Conservation (phyloP, 1,284 basidiomycete species). For the Athelia sp. region DNA sequence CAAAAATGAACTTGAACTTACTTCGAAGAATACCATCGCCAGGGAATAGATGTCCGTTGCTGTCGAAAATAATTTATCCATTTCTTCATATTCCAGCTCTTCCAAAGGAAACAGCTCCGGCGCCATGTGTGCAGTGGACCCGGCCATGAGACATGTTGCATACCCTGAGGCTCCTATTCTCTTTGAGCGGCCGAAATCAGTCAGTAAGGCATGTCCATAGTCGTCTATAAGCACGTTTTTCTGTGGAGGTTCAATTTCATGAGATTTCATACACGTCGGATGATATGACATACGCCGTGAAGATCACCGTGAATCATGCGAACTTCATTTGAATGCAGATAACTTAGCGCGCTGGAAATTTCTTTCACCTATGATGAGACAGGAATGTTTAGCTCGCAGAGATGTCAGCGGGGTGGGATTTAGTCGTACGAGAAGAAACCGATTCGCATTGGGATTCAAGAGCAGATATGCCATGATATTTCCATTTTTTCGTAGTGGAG, state of each 20-base stretch:
- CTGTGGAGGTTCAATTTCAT: neutral
- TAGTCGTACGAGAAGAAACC: neutral
- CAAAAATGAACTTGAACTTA: neutral
- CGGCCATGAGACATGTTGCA: neutral
- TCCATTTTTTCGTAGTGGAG: neutral
- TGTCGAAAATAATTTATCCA: neutral
- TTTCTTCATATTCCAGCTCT: neutral
- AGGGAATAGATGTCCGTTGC: neutral
- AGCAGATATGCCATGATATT: neutral
- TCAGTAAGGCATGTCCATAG: neutral
- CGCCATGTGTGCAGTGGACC: neutral
- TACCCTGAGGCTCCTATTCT: neutral
- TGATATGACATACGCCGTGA: neutral
- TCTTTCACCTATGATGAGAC: neutral
- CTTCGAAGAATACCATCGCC: neutral
- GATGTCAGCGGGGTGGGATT: no score
- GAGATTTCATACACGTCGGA: neutral
- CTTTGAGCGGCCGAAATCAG: neutral
- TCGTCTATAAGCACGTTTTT: neutral
- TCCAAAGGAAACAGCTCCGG: neutral
- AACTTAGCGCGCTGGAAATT: neutral
- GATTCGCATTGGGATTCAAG: neutral
- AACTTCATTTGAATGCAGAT: neutral
- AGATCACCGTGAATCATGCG: neutral
- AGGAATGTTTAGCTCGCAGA: no score